Conservation (phyloP, 2,329 filamentous ascomycete species). For the Pyrenochaeta sp. region DNA sequence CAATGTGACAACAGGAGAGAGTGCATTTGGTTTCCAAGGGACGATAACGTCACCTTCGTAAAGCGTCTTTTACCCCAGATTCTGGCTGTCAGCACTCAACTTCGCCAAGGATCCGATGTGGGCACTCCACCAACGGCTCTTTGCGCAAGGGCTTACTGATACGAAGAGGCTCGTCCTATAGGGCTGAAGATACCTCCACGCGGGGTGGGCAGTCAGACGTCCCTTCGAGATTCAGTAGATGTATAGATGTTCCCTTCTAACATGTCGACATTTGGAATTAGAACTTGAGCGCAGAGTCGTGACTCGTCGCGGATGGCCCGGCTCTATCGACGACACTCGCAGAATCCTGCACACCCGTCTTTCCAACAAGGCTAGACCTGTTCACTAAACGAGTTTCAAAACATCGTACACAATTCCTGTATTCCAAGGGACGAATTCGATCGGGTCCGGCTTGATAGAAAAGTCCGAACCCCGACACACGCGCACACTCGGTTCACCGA, state of each 20-base stretch:
- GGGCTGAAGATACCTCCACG: conserved; percentile 29
- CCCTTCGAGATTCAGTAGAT: neutral
- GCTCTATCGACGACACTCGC: neutral
- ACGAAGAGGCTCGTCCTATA: conserved; percentile 26
- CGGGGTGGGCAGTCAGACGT: conserved; percentile 10
- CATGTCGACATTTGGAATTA: neutral
- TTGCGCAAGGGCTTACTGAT: conserved; percentile 39
- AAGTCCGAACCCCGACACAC: neutral
- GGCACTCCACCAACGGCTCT: conserved; percentile 28
- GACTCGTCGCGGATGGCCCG: neutral
- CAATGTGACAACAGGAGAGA: neutral
- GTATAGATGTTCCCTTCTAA: neutral
- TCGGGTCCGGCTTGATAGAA: neutral
- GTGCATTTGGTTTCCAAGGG: neutral
- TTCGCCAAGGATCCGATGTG: conserved; percentile 27
- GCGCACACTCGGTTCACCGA: neutral
- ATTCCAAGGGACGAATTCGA: neutral
- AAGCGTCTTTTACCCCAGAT: conserved; percentile 23
- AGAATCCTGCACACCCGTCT: neutral
- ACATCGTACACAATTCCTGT: neutral
- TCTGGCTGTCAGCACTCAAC: conserved; percentile 35
- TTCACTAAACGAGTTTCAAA: neutral
- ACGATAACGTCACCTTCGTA: conserved; percentile 7
- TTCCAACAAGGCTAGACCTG: neutral
- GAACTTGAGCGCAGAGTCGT: neutral